Evolutionary conservation across 2,329 filamentous ascomycete species (phyloP).

Genomic region (Diplodia sapinea): DNA sequence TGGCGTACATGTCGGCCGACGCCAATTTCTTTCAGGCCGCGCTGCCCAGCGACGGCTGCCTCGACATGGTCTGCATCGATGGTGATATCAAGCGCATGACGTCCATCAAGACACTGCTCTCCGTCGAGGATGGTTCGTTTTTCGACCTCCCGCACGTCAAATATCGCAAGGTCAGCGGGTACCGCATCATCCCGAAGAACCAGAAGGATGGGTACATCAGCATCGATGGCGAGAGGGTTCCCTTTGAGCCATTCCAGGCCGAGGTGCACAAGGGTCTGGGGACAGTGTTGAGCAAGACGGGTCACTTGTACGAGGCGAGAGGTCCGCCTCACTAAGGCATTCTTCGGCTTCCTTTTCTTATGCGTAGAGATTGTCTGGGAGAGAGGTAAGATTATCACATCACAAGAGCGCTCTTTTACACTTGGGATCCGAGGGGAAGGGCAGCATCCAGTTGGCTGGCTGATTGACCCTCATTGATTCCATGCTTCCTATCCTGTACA

Average conservation of each 20-base stretch:
- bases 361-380: background rate
- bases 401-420: background rate
- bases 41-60: constrained; percentile 79
- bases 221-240: constrained; percentile 87
- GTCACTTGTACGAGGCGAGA: constrained; percentile 70
- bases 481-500: background rate
- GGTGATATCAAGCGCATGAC: constrained; percentile 73
- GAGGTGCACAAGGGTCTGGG: constrained; percentile 85
- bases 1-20: constrained; percentile 88
- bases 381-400: background rate
- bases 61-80: constrained; percentile 83
- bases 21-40: constrained; percentile 87
- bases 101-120: constrained; percentile 71
- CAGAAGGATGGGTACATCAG: constrained; percentile 82
- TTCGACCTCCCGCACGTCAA: constrained; percentile 79
- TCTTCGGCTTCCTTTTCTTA: background rate
- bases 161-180: constrained; percentile 86
- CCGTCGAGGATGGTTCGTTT: constrained; percentile 74
- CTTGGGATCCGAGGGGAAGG: background rate
- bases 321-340: constrained; percentile 2
- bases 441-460: background rate
- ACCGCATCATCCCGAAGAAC: constrained; percentile 77
- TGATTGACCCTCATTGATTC: background rate
- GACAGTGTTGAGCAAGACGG: constrained; percentile 79
- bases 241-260: constrained; percentile 88